Evolutionary conservation across 805 yeast species (phyloP).

Genomic region (Starmerella etchellsii): DNA sequence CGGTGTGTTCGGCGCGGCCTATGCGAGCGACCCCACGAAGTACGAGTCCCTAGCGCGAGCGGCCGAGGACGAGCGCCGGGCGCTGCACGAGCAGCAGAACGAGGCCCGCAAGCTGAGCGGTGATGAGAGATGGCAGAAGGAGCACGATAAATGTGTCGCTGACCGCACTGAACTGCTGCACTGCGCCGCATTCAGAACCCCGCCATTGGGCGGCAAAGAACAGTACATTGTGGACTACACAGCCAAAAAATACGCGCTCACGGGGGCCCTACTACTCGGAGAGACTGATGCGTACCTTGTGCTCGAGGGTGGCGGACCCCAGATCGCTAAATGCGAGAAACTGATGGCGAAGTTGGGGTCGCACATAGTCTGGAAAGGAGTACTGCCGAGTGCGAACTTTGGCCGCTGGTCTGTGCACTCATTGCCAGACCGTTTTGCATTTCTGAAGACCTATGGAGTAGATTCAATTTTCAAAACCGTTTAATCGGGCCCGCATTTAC

Average conservation of each 20-base stretch:
- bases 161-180: conserved; percentile 42
- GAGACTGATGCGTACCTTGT: conserved; percentile 43
- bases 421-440: conserved; percentile 3
- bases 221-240: conserved; percentile 64
- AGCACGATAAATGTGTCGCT: conserved; percentile 33
- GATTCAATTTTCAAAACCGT: conserved; percentile 5
- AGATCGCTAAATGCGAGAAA: conserved; percentile 49
- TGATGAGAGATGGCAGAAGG: conserved; percentile 45
- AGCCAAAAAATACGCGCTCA: conserved; percentile 56
- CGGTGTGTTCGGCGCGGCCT: conserved; percentile 74
- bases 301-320: conserved; percentile 60
- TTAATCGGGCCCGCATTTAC: too few species aligned
- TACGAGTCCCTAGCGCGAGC: conserved; percentile 59
- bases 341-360: conserved; percentile 36
- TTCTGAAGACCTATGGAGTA: conserved; percentile 6
- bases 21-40: conserved; percentile 77
- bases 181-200: conserved; percentile 44
- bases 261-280: conserved; percentile 38
- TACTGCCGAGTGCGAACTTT: conserved; percentile 40
- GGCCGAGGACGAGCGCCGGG: conserved; percentile 52
- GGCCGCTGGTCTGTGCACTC: conserved; percentile 53
- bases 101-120: conserved; percentile 46
- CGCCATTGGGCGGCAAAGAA: conserved; percentile 51
- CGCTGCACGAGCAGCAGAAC: conserved; percentile 49
- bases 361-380: conserved; percentile 59